These are phyloP conservation scores for Typha latifolia DNA, from an alignment of 176 grass and related monocot genomes.

Conservation along the genomic window DNA sequence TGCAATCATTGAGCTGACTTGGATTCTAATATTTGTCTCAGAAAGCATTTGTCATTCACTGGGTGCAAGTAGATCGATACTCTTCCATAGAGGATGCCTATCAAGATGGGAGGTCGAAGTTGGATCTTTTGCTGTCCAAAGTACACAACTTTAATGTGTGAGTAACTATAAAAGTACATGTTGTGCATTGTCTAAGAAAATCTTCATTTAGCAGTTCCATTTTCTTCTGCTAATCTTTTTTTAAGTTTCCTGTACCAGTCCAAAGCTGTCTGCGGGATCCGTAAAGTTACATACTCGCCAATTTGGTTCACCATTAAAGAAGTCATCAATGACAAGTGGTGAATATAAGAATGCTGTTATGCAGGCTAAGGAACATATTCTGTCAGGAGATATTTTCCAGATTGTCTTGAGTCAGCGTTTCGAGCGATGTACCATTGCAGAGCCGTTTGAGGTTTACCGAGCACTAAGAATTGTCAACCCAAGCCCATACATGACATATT, in stretches of 20 bases:
- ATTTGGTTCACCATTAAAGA: slow-evolving; percentile 46
- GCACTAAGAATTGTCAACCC: slow-evolving; percentile 83
- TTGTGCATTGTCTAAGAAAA: background rate
- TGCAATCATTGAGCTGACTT: background rate
- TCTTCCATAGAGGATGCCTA: slow-evolving; percentile 65
- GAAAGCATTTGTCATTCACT: slow-evolving; percentile 89
- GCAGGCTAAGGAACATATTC: slow-evolving; percentile 73
- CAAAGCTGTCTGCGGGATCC: slow-evolving; percentile 59
- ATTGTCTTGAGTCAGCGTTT: slow-evolving; percentile 83
- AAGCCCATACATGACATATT: slow-evolving; percentile 84
- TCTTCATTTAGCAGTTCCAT: background rate
- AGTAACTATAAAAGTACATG: slow-evolving; percentile 14
- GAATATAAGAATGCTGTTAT: slow-evolving; percentile 57
- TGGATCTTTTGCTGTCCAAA: slow-evolving; percentile 62
- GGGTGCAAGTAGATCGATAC: slow-evolving; percentile 58
- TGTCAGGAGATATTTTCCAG: slow-evolving; percentile 90
- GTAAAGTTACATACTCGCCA: slow-evolving; percentile 50
- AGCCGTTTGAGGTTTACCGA: slow-evolving; percentile 92
- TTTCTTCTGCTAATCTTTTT: slow-evolving; percentile 7
- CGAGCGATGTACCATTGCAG: slow-evolving; percentile 67
- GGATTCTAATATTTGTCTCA: slow-evolving; percentile 20
- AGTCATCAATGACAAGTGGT: slow-evolving; percentile 67
- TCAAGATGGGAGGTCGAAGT: slow-evolving; percentile 45
- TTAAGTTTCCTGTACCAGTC: slow-evolving; percentile 33
- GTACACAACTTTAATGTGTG: slow-evolving; percentile 70